Evolutionary conservation across 768 basidiomycete genomes (phyloP), one percentile per base, ranked within the genome.

Genomic region (Lactifluus hygrophoroides): DNA sequence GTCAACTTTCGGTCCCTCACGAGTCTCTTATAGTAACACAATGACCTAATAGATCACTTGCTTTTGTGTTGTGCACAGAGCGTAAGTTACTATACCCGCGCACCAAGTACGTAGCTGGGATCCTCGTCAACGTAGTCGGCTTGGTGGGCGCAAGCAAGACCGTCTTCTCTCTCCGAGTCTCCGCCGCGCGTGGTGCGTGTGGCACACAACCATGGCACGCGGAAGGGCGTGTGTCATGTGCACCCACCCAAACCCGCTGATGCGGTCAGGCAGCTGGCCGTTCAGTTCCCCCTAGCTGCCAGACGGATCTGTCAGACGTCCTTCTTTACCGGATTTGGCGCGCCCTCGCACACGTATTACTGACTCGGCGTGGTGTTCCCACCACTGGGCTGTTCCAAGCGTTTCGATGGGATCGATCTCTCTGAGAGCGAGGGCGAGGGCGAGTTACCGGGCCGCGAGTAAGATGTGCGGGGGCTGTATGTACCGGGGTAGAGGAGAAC

Each of bases 241-340:
- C n/a, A n/a, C n/a, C n/a, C 25, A 38, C 47, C 52, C 46, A 34
- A 27, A n/a, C n/a, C 10, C 10, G 25, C 37, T 51, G 25, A 61
- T n/a, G n/a, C 52, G 51, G 8, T 13, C 28, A 21, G 21, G 19
- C 54, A 80, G 81, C 82, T 30, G 86, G 86, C 8, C 75, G 74
- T 38, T 69, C 67, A 0, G 88, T 90, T 1, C 82, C 32, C 86
- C 6, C 66, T 85, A 25, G 80, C 79, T 5, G 88, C 88, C 1
- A 87, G 82, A n/a, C 77, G 81, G 54, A 79, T 88, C 63, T 89
- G 86, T 70, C 73, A 84, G 52, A 77, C 90, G 74, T 83, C 86
- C 13, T 93, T 90, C 78, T 87, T 91, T 72, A 86, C 86, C n/a
- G 90, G 90, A 28, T 86, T 90, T 63, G 82, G 80, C 30, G 78